Evolutionary conservation across 2,329 filamentous ascomycete genomes (phyloP).

Genomic region (Hypoxylon sp.): DNA sequence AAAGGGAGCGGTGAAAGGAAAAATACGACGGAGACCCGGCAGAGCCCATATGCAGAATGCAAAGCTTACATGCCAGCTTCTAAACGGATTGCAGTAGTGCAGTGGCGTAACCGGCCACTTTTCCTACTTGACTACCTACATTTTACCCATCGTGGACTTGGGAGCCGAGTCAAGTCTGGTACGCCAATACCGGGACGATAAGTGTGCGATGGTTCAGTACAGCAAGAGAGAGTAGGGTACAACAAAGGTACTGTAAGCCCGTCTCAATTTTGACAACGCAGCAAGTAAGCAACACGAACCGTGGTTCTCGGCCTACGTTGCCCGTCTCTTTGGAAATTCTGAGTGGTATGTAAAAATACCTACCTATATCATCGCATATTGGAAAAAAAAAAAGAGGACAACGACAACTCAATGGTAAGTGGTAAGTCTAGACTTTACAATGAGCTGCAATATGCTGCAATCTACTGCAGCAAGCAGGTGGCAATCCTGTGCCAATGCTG

Average conservation of each 20-base stretch:
- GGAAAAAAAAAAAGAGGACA: conserved; percentile 16
- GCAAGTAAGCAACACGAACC: conserved; percentile 39
- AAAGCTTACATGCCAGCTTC: conserved; percentile 41
- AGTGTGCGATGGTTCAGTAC: conserved; percentile 24
- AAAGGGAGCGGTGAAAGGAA: conserved; percentile 42
- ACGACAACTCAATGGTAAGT: conserved; percentile 28
- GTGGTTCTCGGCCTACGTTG: conserved; percentile 38
- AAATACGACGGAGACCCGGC: conserved; percentile 40
- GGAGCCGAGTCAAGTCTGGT: conserved; percentile 35
- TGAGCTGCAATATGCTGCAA: conserved; percentile 24
- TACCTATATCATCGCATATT: conserved; percentile 5
- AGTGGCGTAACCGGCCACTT: conserved; percentile 48
- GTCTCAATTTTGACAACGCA: conserved; percentile 40
- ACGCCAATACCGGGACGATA: conserved; percentile 34
- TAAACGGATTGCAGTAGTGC: conserved; percentile 47
- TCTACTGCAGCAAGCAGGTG: conserved; percentile 34
- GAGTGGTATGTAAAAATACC: conserved; percentile 19
- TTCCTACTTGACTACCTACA: conserved; percentile 44
- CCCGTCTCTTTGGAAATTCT: conserved; percentile 26
- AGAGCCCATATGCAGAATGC: conserved; percentile 41
- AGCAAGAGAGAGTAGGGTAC: conserved; percentile 14
- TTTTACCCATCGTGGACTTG: conserved; percentile 40
- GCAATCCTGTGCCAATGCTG: conserved; percentile 39
- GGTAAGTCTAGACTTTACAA: conserved; percentile 38
- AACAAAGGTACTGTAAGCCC: conserved; percentile 20